phyloP scores from a whole-genome alignment of 176 grass and related monocot species.

The Pontederia paniculata region DNA sequence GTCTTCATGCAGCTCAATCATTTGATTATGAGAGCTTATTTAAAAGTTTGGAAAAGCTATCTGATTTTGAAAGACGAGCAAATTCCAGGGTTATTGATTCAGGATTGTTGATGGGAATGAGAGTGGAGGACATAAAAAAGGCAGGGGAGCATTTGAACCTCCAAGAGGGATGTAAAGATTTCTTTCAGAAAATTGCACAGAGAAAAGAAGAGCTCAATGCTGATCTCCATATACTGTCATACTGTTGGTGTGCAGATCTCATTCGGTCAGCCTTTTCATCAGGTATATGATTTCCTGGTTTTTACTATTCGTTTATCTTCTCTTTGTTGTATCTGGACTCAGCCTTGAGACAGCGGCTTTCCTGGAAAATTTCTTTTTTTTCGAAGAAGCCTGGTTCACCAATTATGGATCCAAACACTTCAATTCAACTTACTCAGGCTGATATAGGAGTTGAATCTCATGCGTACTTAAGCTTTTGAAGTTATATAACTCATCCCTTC shows the following conservation, averaged over 20 bases:
- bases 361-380: no score
- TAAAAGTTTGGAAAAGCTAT: conserved; percentile 56
- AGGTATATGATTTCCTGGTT: conserved; percentile 33
- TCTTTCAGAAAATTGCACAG: conserved; percentile 72
- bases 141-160: conserved; percentile 74
- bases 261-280: conserved; percentile 85
- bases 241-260: conserved; percentile 93
- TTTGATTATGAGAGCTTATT: conserved; percentile 60
- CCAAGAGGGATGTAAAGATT: conserved; percentile 72
- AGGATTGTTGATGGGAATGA: conserved; percentile 75
- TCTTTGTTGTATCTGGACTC: conserved; percentile 6
- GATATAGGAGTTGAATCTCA: no score
- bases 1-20: conserved; percentile 34
- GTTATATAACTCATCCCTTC: no score
- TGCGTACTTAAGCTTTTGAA: no score
- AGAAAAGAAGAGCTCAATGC: conserved; percentile 42
- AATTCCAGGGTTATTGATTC: conserved; percentile 85
- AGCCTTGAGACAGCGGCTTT: background rate
- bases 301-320: conserved; percentile 1
- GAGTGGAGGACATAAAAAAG: conserved; percentile 82
- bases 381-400: no score
- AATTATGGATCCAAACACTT: no score
- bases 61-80: conserved; percentile 78
- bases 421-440: no score
- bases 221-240: conserved; percentile 91